These are phyloP conservation scores for Sporisorium scitamineum DNA, from an alignment of 1,284 basidiomycete genomes.

Conservation along the genomic window DNA sequence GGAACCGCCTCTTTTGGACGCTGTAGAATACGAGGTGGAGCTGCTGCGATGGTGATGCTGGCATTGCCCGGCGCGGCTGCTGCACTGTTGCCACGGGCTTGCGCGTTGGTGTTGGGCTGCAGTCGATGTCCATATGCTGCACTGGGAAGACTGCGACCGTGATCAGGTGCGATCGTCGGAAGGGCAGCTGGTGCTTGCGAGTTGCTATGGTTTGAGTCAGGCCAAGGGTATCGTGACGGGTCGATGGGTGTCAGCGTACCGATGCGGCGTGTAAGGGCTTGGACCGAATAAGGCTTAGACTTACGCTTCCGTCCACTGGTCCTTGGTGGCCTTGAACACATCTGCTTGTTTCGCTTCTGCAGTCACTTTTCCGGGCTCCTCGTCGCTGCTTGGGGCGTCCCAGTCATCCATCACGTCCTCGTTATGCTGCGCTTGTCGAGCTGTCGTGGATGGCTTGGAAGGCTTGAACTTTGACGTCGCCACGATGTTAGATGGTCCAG, in stretches of 20 bases:
- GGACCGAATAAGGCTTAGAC: neutral
- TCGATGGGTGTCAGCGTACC: neutral
- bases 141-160: constrained; percentile 33
- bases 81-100: neutral
- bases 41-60: constrained; percentile 17
- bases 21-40: constrained; percentile 46
- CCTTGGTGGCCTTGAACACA: constrained; percentile 34
- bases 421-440: constrained; percentile 22
- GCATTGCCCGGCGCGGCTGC: neutral
- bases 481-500: constrained; percentile 13
- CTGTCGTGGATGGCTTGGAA: constrained; percentile 10
- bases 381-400: constrained; percentile 47
- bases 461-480: constrained; percentile 44
- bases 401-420: constrained; percentile 41
- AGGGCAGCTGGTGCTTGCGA: constrained; percentile 32
- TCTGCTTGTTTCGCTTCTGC: constrained; percentile 6
- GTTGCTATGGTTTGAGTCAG: constrained; percentile 17
- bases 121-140: constrained; percentile 35
- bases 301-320: constrained; percentile 47
- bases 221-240: neutral
- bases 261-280: neutral
- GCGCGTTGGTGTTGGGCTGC: neutral
- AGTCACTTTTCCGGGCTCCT: neutral
- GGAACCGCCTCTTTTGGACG: constrained; percentile 36
- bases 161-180: constrained; percentile 11